Evolutionary conservation across 1,284 basidiomycete species (phyloP), one percentile per base, ranked within the genome.

Genomic region (Cutaneotrichosporon cyanovorans): DNA sequence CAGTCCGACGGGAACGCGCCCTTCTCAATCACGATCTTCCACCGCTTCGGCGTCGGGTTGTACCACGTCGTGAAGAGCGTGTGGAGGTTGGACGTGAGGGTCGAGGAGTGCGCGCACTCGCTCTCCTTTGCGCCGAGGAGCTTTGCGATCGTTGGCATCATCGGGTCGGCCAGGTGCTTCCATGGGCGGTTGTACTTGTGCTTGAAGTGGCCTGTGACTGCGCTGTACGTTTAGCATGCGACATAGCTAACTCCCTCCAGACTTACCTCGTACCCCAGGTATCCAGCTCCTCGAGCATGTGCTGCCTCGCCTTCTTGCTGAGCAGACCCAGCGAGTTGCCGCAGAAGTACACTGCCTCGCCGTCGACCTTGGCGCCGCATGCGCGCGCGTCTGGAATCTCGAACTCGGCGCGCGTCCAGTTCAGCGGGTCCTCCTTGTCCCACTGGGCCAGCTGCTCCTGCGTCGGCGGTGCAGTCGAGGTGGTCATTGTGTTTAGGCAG

Each of bases 1-100:
- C 89, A 85, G 77, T 98, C 93, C 58, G 88, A 93, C 50, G 95
- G 92, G 72, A 98, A 98, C 2, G 92, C 90, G 51, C 80, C 84
- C 35, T 83, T 81, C 75, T 99, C 95, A 71, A 89, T 95, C 48
- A 99, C 76, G 67, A 99, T 92, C 78, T 95, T 97, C 78, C 81
- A 91, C 43, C 89, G 81, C 51, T 53, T 62, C 49, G 78, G 61
- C 8, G 86, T 88, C 3, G 93, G 93, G 46, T 85, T 83, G 74
- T 97, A 97, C 73, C 98, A 98, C 19, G 84, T 83, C 61, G 84
- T 81, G 77, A 98, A 84, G 77, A 97, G 83, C 46, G 90, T 81
- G 74, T 98, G 91, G 48, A 99, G 76, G 75, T 98, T 98, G 60
- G 83, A 81, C 21, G 95, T 98, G 65, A 98, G 75, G 19, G 90